These are phyloP conservation scores for Trichosporon sp. DNA, from an alignment of 1,284 basidiomycete genomes.

Conservation along the genomic window DNA sequence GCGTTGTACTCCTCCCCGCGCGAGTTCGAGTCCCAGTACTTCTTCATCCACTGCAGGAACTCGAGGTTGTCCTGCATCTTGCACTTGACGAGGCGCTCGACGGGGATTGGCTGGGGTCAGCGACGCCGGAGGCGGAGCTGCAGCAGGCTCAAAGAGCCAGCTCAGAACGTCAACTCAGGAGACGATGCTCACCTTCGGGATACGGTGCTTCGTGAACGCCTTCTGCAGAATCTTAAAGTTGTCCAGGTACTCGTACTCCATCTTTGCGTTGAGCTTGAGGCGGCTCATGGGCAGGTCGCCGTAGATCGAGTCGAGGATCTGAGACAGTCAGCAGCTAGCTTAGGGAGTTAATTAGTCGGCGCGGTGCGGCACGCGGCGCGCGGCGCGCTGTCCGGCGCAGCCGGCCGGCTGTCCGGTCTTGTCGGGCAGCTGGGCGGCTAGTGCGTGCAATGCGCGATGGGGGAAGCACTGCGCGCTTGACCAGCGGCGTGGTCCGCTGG, in stretches of 20 bases:
- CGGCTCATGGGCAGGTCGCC: constrained; percentile 79
- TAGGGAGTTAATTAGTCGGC: no score
- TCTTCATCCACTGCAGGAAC: constrained; percentile 95
- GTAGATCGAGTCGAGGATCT: constrained; percentile 86
- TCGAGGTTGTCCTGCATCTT: constrained; percentile 99
- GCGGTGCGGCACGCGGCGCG: no score
- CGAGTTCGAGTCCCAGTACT: constrained; percentile 91
- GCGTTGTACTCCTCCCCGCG: constrained; percentile 86
- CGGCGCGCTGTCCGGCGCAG: no score
- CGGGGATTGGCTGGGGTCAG: constrained; percentile 73
- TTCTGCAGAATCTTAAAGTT: constrained; percentile 96
- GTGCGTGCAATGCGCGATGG: no score
- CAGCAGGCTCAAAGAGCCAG: no score
- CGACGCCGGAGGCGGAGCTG: neutral
- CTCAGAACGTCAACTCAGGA: no score
- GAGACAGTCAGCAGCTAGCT: constrained; percentile 7
- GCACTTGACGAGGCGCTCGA: constrained; percentile 86
- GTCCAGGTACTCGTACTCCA: constrained; percentile 91
- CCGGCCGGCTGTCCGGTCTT: no score
- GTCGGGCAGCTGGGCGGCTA: no score
- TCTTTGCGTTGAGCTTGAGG: constrained; percentile 89
- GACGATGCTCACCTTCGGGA: constrained; percentile 72
- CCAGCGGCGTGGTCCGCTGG: no score
- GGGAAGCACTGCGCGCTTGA: no score
- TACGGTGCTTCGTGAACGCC: constrained; percentile 77